Conservation (phyloP, 225 moss, liverwort and hornwort genomes). For the Bryum argenteum region DNA sequence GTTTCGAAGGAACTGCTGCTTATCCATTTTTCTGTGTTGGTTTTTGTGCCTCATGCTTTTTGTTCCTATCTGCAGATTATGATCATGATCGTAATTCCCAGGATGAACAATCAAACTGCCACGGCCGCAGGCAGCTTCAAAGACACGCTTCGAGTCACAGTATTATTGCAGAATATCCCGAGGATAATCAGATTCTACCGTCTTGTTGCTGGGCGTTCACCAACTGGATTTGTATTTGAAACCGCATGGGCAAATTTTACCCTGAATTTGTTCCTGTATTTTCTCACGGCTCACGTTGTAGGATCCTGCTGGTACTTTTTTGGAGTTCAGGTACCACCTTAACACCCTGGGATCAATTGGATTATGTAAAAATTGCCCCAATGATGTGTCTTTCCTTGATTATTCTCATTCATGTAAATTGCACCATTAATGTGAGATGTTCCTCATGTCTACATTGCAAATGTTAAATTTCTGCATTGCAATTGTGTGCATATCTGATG, state of each 20-base stretch:
- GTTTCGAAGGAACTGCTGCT: not conserved
- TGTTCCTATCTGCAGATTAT: constrained; percentile 52
- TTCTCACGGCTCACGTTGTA: constrained; percentile 78
- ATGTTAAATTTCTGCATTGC: no score
- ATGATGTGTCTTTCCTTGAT: no score
- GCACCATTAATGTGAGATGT: no score
- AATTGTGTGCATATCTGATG: not conserved
- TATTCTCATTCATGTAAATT: no score
- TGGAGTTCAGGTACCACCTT: constrained; percentile 62
- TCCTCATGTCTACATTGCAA: no score
- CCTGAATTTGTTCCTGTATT: constrained; percentile 76
- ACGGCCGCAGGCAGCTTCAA: constrained; percentile 68
- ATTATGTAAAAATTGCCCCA: no score
- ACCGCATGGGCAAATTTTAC: constrained; percentile 88
- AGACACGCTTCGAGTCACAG: constrained; percentile 55
- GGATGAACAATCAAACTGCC: constrained; percentile 17
- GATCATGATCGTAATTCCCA: constrained; percentile 67
- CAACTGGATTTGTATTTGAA: constrained; percentile 77
- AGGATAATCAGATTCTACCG: constrained; percentile 61
- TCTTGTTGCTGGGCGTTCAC: constrained; percentile 60
- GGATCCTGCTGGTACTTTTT: constrained; percentile 89
- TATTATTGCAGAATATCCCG: constrained; percentile 77
- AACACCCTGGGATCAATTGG: no score
- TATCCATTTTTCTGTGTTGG: not conserved
- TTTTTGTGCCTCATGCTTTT: constrained; percentile 8